Conservation (phyloP, 805 yeast species). For the Wickerhamiella kurtzmanii region DNA sequence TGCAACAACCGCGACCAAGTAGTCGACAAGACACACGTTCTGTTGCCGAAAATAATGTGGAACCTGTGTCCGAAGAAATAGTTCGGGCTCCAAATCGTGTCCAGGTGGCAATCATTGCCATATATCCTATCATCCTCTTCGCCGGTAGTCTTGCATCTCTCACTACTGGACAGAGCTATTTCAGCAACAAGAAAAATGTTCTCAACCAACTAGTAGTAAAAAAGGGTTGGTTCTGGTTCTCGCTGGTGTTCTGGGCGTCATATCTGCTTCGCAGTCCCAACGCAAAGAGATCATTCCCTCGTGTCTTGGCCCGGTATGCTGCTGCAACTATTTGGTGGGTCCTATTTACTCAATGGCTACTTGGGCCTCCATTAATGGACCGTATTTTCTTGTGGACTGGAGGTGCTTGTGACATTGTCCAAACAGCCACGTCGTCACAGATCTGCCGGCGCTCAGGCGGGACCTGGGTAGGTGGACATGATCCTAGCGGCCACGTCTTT, state of each 20-base stretch:
- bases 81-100: conserved; percentile 2
- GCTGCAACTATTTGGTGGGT: conserved; percentile 70
- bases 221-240: conserved; percentile 88
- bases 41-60: neutral
- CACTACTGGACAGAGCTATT: conserved; percentile 19
- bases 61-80: neutral
- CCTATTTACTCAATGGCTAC: conserved; percentile 74
- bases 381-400: conserved; percentile 67
- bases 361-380: conserved; percentile 84
- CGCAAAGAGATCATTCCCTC: conserved; percentile 1
- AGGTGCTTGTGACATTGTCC: conserved; percentile 45
- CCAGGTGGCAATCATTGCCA: conserved; percentile 4
- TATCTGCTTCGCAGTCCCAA: conserved; percentile 8
- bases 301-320: conserved; percentile 29
- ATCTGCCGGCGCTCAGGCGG: conserved; percentile 50
- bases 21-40: neutral
- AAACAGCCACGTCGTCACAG: conserved; percentile 2
- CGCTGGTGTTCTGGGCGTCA: conserved; percentile 28
- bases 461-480: conserved; percentile 75
- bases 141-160: conserved; percentile 4
- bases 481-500: conserved; percentile 91
- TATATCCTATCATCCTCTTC: conserved; percentile 4
- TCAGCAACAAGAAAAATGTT: conserved; percentile 44
- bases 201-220: conserved; percentile 69
- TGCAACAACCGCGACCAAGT: neutral